These are phyloP conservation scores for Botrytis porri DNA, from an alignment of 2,329 filamentous ascomycete species.

Conservation along the genomic window DNA sequence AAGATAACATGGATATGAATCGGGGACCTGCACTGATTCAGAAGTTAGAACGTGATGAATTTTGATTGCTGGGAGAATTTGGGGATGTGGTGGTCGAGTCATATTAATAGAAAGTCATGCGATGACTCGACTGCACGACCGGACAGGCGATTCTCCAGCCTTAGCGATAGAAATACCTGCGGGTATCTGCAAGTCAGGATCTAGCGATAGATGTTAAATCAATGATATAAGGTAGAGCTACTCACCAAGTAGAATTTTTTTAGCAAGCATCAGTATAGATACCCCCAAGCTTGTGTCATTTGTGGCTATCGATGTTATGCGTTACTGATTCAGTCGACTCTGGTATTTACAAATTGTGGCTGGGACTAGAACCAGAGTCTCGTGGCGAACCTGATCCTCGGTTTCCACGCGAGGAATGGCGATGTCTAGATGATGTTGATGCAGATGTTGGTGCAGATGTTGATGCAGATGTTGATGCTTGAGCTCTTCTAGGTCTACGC, in stretches of 20 bases:
- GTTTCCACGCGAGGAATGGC: not conserved
- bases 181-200: too few relatives aligned
- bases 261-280: too few relatives aligned
- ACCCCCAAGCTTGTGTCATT: too few relatives aligned
- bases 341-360: not conserved
- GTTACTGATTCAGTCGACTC: too few relatives aligned
- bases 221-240: too few relatives aligned
- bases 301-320: too few relatives aligned
- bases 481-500: not conserved
- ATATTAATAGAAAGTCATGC: not conserved
- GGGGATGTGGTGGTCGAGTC: accelerated
- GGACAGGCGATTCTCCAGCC: too few relatives aligned
- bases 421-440: not conserved
- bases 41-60: not conserved
- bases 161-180: too few relatives aligned
- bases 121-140: not conserved
- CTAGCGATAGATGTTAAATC: too few relatives aligned
- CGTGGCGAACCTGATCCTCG: not conserved
- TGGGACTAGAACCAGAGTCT: not conserved
- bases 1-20: not conserved
- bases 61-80: not conserved
- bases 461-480: not conserved
- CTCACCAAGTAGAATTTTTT: too few relatives aligned
- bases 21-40: not conserved
- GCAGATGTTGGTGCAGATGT: not conserved